Percentiles rank a stretch among this genome's conserved stretches.
These are phyloP conservation scores for Phytophthora sp. DNA, from an alignment of 352 stramenopile genomes.

Conservation along the genomic window DNA sequence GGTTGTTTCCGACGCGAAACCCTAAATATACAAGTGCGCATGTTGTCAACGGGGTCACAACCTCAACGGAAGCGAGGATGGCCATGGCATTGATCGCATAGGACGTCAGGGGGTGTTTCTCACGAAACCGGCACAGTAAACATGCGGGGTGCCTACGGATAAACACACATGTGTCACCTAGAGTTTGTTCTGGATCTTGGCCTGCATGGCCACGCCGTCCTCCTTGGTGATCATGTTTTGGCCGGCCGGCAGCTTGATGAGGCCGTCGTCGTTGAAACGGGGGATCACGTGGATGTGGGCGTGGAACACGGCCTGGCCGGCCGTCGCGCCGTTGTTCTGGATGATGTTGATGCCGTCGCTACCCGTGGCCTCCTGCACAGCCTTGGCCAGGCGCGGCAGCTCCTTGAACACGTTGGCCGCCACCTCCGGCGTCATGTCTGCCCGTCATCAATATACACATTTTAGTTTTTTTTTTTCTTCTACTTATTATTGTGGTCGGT, in stretches of 20 bases:
- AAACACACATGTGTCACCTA: conserved; percentile 11
- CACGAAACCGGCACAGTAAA: background rate
- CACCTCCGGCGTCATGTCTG: conserved; percentile 79
- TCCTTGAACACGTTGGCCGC: conserved; percentile 76
- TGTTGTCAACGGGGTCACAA: conserved; percentile 6
- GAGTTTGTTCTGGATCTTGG: conserved; percentile 82
- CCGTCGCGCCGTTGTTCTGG: conserved; percentile 77
- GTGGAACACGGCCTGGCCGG: conserved; percentile 82
- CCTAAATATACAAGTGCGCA: conserved; percentile 29
- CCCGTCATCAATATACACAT: background rate
- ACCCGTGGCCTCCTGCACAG: conserved; percentile 74
- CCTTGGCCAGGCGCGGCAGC: conserved; percentile 74
- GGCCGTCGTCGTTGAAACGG: conserved; percentile 63
- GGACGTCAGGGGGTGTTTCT: background rate
- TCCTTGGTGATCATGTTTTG: conserved; percentile 70
- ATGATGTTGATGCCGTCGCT: conserved; percentile 80
- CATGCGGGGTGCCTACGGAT: background rate
- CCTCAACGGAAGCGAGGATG: background rate
- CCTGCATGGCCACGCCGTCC: conserved; percentile 59
- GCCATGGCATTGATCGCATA: conserved; percentile 11
- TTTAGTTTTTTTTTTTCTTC: background rate
- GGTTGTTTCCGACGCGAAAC: conserved; percentile 11
- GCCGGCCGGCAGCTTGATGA: conserved; percentile 61
- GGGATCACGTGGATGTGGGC: conserved; percentile 85
- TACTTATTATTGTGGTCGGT: too few relatives aligned